Evolutionary conservation across 306 rosid genomes (phyloP).

Genomic region (Sindora glabra): DNA sequence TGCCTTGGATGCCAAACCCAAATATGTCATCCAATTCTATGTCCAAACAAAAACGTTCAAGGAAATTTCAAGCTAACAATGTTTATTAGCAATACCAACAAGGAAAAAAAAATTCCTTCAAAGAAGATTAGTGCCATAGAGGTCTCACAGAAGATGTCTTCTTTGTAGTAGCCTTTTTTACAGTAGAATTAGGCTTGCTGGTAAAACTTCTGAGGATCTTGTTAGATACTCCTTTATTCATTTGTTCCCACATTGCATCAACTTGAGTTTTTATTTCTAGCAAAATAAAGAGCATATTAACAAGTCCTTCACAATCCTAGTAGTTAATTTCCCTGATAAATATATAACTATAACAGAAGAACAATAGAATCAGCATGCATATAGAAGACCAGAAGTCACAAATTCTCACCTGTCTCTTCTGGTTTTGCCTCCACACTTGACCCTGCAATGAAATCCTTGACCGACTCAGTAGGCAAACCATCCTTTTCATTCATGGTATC

Average conservation of each 20-base stretch:
- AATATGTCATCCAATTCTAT: slow-evolving; percentile 72
- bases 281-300: slow-evolving; percentile 13
- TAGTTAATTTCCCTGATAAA: background rate
- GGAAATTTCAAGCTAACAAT: too few relatives aligned
- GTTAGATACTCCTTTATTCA: slow-evolving; percentile 78
- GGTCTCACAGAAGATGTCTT: slow-evolving; percentile 64
- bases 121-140: background rate
- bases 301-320: slow-evolving; percentile 6
- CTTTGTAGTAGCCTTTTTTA: slow-evolving; percentile 40
- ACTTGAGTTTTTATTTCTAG: slow-evolving; percentile 69
- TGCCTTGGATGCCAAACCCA: slow-evolving; percentile 66
- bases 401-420: slow-evolving; percentile 44
- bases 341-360: background rate
- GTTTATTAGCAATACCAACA: background rate
- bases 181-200: slow-evolving; percentile 34
- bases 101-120: background rate
- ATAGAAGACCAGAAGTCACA: background rate
- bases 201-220: slow-evolving; percentile 38
- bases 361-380: background rate
- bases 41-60: background rate
- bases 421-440: slow-evolving; percentile 29
- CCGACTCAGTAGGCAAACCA: slow-evolving; percentile 26
- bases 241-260: slow-evolving; percentile 85
- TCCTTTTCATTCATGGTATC: slow-evolving; percentile 38
- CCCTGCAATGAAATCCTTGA: slow-evolving; percentile 34